Evolutionary conservation across 805 yeast species (phyloP), one percentile per base, ranked within the genome.

Genomic region (Saccharomycopsis lassenensis): DNA sequence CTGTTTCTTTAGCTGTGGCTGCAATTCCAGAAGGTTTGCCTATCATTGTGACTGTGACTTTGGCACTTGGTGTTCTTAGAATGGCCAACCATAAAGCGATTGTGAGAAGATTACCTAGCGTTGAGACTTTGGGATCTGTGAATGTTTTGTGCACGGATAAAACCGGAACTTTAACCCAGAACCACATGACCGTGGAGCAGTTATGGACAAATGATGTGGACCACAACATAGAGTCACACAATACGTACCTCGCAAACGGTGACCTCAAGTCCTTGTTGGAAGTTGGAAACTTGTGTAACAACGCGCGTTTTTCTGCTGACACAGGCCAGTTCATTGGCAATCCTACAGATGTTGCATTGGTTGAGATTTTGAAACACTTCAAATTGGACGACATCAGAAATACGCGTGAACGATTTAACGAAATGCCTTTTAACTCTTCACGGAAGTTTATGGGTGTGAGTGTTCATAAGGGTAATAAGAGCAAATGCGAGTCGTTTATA

Each of bases 21-120:
- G 98, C 98, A 3, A 91, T 91, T 49, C 99, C 99, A 4, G 99
- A 91, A 59, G 99, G 99, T 37, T 69, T 91, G 47, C 98, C 99
- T 1, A 91, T 91, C 50, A 91, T 91, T 55, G 98, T 91, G 27
- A 89, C 99, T 4, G 98, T 91, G 7, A 91, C 98, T 0, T 65
- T 91, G 45, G 99, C 98, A 0, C 65, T 91, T 16, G 98, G 98
- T 33, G 98, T 91, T 29, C 65, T 91, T 47, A 70, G 97, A 61
- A 91, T 91, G 98, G 96, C 98, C 4, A 75, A 74, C 36, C 78
- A 86, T 48, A 82, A 80, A 50, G 98, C 97, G 2, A 91, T 91
- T 53, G 95, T 91, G 35, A 81, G 87, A 52, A 73, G 96, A 48
- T 64, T 91, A 45, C 97, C 98, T 12, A 77, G 91, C 48, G 98